Base-by-base conservation (phyloP, 768 basidiomycete genomes). In the Phanerochaete sordida region DNA sequence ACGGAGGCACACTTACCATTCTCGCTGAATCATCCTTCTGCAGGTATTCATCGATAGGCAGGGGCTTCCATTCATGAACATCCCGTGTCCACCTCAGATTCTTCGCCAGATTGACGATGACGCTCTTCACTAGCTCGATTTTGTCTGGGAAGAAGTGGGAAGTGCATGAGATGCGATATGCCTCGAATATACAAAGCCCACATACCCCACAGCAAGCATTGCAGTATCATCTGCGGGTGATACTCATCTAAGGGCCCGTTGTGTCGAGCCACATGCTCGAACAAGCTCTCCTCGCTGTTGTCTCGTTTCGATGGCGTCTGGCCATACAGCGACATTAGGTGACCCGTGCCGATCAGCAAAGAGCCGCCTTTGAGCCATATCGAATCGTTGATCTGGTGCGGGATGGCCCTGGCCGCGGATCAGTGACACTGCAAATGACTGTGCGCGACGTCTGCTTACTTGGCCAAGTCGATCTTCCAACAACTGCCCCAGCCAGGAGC, bases 241-340 rank as follows among this genome's bases (percentile, higher is more conserved):
- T 92, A 95, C 72, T 97, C 92, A 19, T 86, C 83, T 35, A 98
- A 74, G 3, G 96, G 95, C 0, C 93, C 93, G 69, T 95, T 95
- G 51, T 84, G 80, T 58, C 86, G 75, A 5, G 90, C 91, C 35
- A 95, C 91, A 66, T 90, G 80, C 66, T 93, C 90, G 59, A 96
- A 91, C 16, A 96, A 76, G 64, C 84, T 85, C 64, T 80, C 77
- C 8, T 72, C 66, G 3, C 39, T 21, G 33, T 66, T 60, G 52
- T 65, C 58, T 44, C 63, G 51, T 54, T 64, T 26, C 68, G 60
- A 60, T 9, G 60, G 58, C 45, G 60, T 65, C 24, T 86, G 84
- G 50, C 87, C 87, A 72, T 85, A 95, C 45, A 96, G 79, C 63
- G 84, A 85, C 80, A 96, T 83, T 65, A 94, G 87, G 68, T 92